Conservation (phyloP, 805 yeast genomes). For the Metschnikowia vanudenii region DNA sequence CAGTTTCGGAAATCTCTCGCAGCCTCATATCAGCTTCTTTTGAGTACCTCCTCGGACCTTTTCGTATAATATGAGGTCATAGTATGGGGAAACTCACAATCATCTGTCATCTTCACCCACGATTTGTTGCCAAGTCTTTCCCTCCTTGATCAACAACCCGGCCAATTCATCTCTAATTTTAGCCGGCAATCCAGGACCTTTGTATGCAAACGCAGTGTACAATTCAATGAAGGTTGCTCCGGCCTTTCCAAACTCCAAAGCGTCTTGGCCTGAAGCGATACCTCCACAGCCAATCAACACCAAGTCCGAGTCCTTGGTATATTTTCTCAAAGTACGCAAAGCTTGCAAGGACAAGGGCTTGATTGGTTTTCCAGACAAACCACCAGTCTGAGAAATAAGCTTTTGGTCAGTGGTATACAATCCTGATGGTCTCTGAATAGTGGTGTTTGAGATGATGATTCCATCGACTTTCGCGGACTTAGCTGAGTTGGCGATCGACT, state of each 20-base stretch:
- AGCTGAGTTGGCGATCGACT: slow-evolving; percentile 79
- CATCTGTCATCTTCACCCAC: slow-evolving; percentile 57
- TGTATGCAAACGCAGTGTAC: slow-evolving; percentile 88
- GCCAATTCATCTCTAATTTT: slow-evolving; percentile 43
- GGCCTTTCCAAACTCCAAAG: slow-evolving; percentile 85
- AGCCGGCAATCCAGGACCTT: slow-evolving; percentile 79
- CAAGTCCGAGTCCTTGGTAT: slow-evolving; percentile 69
- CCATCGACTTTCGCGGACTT: slow-evolving; percentile 81
- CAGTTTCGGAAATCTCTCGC: no score
- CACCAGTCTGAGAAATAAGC: slow-evolving; percentile 67
- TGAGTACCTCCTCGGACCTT: no score
- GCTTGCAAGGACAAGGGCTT: slow-evolving; percentile 78
- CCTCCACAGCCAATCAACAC: slow-evolving; percentile 95
- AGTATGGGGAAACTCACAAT: neutral
- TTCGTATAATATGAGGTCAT: neutral
- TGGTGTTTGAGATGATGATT: slow-evolving; percentile 88
- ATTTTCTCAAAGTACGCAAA: slow-evolving; percentile 64
- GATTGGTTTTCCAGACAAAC: slow-evolving; percentile 89
- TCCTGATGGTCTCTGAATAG: slow-evolving; percentile 72
- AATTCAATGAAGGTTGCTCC: slow-evolving; percentile 90
- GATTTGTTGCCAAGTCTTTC: slow-evolving; percentile 81
- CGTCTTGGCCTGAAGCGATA: slow-evolving; percentile 82
- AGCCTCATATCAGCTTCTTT: no score
- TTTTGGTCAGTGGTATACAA: slow-evolving; percentile 48
- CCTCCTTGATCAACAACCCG: slow-evolving; percentile 60